These are phyloP conservation scores for Glonium stellatum DNA, from an alignment of 495 filamentous ascomycete genomes.

Conservation along the genomic window DNA sequence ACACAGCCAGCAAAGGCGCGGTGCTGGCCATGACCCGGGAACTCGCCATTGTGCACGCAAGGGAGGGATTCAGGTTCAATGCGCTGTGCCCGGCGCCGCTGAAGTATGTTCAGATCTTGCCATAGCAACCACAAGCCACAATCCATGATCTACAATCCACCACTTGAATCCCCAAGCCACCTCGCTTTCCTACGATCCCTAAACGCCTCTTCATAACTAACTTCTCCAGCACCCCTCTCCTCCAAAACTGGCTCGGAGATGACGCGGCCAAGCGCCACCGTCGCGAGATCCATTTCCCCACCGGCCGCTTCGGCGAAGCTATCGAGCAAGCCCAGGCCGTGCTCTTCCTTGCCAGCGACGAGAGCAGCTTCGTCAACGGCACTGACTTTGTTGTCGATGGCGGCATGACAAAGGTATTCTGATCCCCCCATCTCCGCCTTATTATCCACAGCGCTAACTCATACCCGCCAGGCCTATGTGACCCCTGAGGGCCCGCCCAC, in stretches of 20 bases:
- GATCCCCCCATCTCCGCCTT: no score
- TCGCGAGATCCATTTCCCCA: slow-evolving; percentile 91
- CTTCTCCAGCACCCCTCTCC: slow-evolving; percentile 54
- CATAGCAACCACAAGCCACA: no score
- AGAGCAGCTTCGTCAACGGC: slow-evolving; percentile 89
- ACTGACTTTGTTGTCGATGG: slow-evolving; percentile 95
- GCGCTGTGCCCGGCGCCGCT: slow-evolving; percentile 85
- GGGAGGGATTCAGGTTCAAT: slow-evolving; percentile 85
- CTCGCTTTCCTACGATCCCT: slow-evolving; percentile 1
- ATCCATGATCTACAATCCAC: no score
- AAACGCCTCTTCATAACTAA: not conserved
- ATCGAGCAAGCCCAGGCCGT: slow-evolving; percentile 94
- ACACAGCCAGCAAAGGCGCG: slow-evolving; percentile 91
- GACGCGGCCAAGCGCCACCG: slow-evolving; percentile 75
- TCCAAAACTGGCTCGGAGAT: slow-evolving; percentile 93
- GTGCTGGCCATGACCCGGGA: slow-evolving; percentile 62
- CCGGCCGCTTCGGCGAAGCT: slow-evolving; percentile 90
- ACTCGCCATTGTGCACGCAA: slow-evolving; percentile 42
- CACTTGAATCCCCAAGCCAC: not conserved
- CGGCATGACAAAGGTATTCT: slow-evolving; percentile 66
- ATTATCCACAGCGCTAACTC: no score
- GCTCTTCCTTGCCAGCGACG: slow-evolving; percentile 87
- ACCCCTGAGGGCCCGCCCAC: slow-evolving; percentile 78
- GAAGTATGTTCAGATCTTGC: slow-evolving; percentile 47
- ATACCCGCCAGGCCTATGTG: slow-evolving; percentile 59